Evolutionary conservation across 768 basidiomycete species (phyloP), one percentile per base, ranked within the genome.

Genomic region (Asterophora parasitica): DNA sequence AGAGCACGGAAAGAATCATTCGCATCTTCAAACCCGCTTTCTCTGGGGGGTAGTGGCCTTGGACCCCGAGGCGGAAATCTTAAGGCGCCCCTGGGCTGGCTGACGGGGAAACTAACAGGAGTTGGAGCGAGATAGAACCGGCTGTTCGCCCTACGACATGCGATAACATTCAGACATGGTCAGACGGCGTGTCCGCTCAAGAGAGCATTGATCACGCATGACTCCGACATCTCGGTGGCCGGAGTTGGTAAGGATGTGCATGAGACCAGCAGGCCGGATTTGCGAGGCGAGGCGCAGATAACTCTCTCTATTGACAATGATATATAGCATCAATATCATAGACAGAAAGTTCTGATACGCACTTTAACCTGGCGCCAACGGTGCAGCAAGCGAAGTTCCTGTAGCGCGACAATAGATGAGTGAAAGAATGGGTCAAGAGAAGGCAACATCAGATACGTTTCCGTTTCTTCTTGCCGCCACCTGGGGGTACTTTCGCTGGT

Each of bases 21-120:
- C 62, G 68, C 78, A 23, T 82, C 88, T n/a, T 79, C 90, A 13
- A 90, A 92, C 58, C 90, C 90, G 7, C 76, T 92, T 33, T 81
- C 89, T 7, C 65, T 92, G 28, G 87, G 88, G 32, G 76, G 78
- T 11, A 73, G 76, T 20, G 82, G 83, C 4, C 71, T 82, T n/a
- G 73, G 80, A 20, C 71, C 83, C 48, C 77, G 81, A 57, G 77
- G 77, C 37, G 67, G 76, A 42, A 76, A 76, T 45, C 57, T 87
- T 47, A 85, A 81, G 57, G 82, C 84, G 32, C 88, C 88, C 7
- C 66, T 92, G 2, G 85, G 82, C 6, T 92, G 89, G 89, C 62
- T 92, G 42, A 83, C 89, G 16, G 82, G 77, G 35, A 88, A 79
- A 62, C 63, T 91, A 47, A 76, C 84, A 5, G 85, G 85, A 31